A percentile compares a stretch with the other conserved stretches of the same genome.
phyloP scores from a whole-genome alignment of 306 rosid species.

The Quercus wislizeni region DNA sequence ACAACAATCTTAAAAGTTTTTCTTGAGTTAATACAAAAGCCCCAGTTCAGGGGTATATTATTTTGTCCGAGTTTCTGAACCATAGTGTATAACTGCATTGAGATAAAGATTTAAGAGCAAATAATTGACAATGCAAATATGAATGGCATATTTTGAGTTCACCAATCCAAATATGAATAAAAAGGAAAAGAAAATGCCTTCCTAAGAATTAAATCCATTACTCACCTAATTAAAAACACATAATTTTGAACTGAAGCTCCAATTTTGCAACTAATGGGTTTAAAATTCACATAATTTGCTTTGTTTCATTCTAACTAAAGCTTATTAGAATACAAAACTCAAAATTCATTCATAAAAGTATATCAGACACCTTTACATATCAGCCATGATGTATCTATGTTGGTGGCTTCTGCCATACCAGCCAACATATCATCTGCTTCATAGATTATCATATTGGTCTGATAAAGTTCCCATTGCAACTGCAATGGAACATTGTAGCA shows the following conservation, averaged over 20 bases:
- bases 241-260: background rate
- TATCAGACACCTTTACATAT: background rate
- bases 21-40: background rate
- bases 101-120: background rate
- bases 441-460: no score
- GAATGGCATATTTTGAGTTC: background rate
- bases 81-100: constrained; percentile 67
- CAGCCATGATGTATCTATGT: background rate
- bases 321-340: background rate
- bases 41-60: background rate
- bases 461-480: no score
- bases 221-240: background rate
- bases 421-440: background rate
- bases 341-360: background rate
- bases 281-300: background rate
- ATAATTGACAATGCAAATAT: background rate
- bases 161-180: background rate
- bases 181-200: background rate
- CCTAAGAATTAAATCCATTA: background rate
- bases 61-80: constrained; percentile 54
- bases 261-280: background rate
- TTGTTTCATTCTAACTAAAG: background rate
- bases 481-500: background rate
- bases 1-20: background rate
- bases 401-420: background rate